Percentiles rank a stretch among this genome's conserved stretches.
phyloP scores from a whole-genome alignment of 768 basidiomycete species.

The Lactarius psammicola region DNA sequence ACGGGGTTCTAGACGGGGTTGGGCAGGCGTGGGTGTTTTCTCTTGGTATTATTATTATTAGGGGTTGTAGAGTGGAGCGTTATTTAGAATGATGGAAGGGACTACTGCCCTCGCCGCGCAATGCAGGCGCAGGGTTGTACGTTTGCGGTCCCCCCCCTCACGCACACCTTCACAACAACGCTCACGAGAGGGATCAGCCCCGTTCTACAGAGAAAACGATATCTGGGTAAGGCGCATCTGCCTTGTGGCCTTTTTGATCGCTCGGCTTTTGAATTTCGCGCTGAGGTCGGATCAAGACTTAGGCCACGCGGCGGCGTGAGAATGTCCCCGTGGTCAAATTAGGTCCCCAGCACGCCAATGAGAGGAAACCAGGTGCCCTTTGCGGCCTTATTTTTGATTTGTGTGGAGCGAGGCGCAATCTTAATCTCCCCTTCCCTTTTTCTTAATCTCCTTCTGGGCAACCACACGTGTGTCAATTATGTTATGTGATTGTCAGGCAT shows the following conservation, averaged over 20 bases:
- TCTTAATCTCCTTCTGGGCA: not conserved
- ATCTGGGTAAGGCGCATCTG: not conserved
- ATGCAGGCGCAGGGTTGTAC: no score
- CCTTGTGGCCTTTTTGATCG: constrained; percentile 5
- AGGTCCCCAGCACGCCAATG: not conserved
- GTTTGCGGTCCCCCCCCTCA: no score
- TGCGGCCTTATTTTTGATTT: not conserved
- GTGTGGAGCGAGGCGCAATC: constrained; percentile 14
- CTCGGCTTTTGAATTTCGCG: constrained; percentile 4
- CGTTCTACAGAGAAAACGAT: not conserved
- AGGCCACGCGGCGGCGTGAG: constrained; percentile 9
- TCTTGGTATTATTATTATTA: no score
- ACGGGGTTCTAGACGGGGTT: no score
- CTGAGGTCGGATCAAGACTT: constrained; percentile 7
- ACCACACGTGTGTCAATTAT: constrained; percentile 1
- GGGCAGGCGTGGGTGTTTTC: not conserved
- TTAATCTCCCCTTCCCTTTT: not conserved
- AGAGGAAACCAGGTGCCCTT: not conserved
- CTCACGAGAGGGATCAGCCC: not conserved
- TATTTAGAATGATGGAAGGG: not conserved
- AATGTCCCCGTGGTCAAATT: not conserved
- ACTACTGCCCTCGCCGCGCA: no score
- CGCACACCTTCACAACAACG: not conserved
- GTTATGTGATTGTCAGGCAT: not conserved
- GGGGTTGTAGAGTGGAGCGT: not conserved